phyloP scores from a whole-genome alignment of 2,329 filamentous ascomycete species.

The Aspergillus pseudoterreus region DNA sequence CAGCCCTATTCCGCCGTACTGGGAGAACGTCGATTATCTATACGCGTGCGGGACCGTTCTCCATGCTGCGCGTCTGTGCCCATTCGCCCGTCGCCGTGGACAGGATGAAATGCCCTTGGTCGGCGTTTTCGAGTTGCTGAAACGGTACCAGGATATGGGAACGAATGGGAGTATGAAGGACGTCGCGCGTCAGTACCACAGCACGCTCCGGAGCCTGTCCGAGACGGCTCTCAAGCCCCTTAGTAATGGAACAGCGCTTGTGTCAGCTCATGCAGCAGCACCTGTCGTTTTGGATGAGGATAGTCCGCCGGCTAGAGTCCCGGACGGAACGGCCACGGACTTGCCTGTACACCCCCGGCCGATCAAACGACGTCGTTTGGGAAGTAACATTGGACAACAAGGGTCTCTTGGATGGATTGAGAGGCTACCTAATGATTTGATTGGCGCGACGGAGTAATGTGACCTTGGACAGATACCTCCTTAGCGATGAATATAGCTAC shows the following conservation, averaged over 20 bases:
- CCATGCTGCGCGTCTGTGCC: conserved; percentile 9
- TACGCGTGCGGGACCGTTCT: conserved; percentile 12
- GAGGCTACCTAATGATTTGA: conserved; percentile 11
- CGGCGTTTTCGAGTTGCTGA: background rate
- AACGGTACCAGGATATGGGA: background rate
- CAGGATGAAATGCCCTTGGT: background rate
- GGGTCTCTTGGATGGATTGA: conserved; percentile 9
- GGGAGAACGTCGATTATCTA: conserved; percentile 15
- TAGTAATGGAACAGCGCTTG: background rate
- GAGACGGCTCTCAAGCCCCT: background rate
- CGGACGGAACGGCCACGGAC: background rate
- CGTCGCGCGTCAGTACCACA: conserved; percentile 4
- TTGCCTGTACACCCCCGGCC: background rate
- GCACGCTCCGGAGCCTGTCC: background rate
- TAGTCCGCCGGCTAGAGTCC: background rate
- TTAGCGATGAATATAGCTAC: too few relatives aligned
- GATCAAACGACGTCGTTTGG: background rate
- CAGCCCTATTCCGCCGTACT: conserved; percentile 6
- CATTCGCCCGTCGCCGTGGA: background rate
- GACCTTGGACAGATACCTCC: conserved; percentile 14
- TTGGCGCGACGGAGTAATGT: conserved; percentile 2
- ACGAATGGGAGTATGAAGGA: background rate
- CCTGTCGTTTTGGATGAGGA: background rate
- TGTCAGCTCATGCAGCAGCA: background rate
- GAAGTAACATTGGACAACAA: background rate